These are phyloP conservation scores for Cryptococcus sp. DNA, from an alignment of 1,284 basidiomycete species.

Conservation along the genomic window DNA sequence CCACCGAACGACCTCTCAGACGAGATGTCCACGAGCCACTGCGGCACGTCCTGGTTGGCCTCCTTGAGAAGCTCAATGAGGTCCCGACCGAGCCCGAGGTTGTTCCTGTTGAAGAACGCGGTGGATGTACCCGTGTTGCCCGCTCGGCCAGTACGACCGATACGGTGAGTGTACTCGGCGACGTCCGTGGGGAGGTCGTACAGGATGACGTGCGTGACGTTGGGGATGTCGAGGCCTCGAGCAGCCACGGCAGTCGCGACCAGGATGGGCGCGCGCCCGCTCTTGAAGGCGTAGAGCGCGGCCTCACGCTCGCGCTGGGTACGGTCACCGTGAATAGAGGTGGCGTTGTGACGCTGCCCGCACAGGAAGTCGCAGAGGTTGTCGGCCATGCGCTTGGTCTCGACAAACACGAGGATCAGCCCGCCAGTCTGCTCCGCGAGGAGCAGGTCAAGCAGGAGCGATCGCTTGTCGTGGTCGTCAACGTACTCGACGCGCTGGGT, in stretches of 20 bases:
- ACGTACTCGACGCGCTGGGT: slow-evolving; percentile 99
- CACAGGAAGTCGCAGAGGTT: slow-evolving; percentile 96
- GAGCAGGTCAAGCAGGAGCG: slow-evolving; percentile 90
- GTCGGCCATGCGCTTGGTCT: slow-evolving; percentile 99
- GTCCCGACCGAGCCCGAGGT: slow-evolving; percentile 87
- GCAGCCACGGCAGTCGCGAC: slow-evolving; percentile 98
- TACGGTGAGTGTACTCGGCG: slow-evolving; percentile 97
- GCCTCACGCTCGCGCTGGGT: slow-evolving; percentile 96
- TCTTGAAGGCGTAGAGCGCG: slow-evolving; percentile 92
- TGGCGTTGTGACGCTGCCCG: slow-evolving; percentile 77
- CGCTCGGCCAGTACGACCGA: slow-evolving; percentile 98
- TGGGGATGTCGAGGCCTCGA: slow-evolving; percentile 98
- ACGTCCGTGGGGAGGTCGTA: slow-evolving; percentile 99
- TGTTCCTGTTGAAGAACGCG: slow-evolving; percentile 89
- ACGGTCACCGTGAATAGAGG: slow-evolving; percentile 97
- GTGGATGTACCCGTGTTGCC: slow-evolving; percentile 96
- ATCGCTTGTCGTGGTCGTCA: slow-evolving; percentile 95
- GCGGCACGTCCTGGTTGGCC: slow-evolving; percentile 85
- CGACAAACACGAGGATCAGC: slow-evolving; percentile 94
- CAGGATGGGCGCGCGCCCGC: slow-evolving; percentile 90
- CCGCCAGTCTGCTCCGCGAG: slow-evolving; percentile 71
- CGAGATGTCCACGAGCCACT: slow-evolving; percentile 86
- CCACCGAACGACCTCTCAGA: slow-evolving; percentile 71
- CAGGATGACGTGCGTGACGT: slow-evolving; percentile 93
- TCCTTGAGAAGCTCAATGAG: slow-evolving; percentile 77